phyloP scores from a whole-genome alignment of 495 filamentous ascomycete species.

The Bacidia gigantensis region DNA sequence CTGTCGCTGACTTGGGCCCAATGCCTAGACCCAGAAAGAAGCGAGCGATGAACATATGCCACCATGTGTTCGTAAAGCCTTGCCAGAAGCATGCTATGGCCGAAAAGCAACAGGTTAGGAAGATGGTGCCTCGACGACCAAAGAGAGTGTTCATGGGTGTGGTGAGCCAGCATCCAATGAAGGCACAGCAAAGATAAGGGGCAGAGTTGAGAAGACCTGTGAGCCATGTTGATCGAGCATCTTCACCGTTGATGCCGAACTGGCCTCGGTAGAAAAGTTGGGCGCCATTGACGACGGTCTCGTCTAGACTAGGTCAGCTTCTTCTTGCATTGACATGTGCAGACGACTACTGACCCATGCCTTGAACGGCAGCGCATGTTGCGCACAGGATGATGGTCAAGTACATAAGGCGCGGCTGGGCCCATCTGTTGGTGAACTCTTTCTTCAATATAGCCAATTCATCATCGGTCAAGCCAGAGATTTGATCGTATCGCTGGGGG shows the following conservation, averaged over 20 bases:
- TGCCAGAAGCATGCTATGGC: conserved; percentile 65
- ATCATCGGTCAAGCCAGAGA: conserved; percentile 39
- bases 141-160: conserved; percentile 66
- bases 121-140: conserved; percentile 73
- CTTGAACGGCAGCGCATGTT: conserved; percentile 50
- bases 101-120: conserved; percentile 55
- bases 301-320: conserved; percentile 41
- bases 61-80: conserved; percentile 61
- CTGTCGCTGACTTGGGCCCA: conserved; percentile 67
- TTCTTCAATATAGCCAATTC: conserved; percentile 45
- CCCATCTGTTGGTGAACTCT: conserved; percentile 59
- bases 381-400: conserved; percentile 53
- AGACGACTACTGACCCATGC: conserved; percentile 41
- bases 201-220: conserved; percentile 52
- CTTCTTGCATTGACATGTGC: conserved; percentile 12
- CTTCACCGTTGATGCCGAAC: conserved; percentile 38
- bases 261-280: conserved; percentile 57
- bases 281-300: conserved; percentile 69
- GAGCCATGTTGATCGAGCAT: conserved; percentile 30
- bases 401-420: conserved; percentile 56
- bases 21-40: conserved; percentile 66
- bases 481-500: conserved; percentile 36
- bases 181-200: conserved; percentile 66
- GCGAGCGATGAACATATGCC: conserved; percentile 57
- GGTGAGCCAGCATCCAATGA: conserved; percentile 73